Conservation (phyloP, 176 grass and related monocot species). For the Cenchrus purpureus region DNA sequence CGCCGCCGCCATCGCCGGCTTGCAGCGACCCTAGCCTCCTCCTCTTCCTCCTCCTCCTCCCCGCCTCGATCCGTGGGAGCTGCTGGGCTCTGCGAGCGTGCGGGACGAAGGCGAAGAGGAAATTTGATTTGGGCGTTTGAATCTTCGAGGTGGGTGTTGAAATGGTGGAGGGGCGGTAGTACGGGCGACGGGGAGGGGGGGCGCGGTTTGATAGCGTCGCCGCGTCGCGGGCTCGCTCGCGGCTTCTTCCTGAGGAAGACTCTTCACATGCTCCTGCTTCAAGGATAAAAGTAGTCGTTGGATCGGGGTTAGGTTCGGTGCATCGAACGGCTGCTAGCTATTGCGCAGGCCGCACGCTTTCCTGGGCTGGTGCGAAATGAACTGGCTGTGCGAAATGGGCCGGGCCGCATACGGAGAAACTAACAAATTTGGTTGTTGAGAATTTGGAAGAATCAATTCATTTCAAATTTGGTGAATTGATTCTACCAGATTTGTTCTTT, state of each 20-base stretch:
- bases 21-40: not conserved
- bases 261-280: not conserved
- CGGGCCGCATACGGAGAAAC: too few species aligned
- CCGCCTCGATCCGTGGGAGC: not conserved
- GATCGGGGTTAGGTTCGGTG: not conserved
- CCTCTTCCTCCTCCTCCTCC: not conserved
- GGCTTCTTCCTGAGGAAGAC: conserved; percentile 34
- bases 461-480: too few species aligned
- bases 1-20: conserved; percentile 31
- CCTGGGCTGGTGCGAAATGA: not conserved
- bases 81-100: not conserved
- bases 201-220: conserved; percentile 3
- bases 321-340: conserved; percentile 18
- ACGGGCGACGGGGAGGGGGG: not conserved
- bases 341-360: not conserved
- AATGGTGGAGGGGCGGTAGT: not conserved
- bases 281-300: not conserved
- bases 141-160: not conserved
- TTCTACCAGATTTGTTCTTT: too few species aligned
- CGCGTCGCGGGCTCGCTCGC: not conserved
- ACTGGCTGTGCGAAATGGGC: too few species aligned
- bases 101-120: conserved; percentile 3
- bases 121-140: not conserved
- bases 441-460: too few species aligned
- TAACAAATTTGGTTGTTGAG: too few species aligned